Evolutionary conservation across 2,329 filamentous ascomycete species (phyloP), one percentile per base, ranked within the genome.

Genomic region (Colletotrichum chlorophyti): DNA sequence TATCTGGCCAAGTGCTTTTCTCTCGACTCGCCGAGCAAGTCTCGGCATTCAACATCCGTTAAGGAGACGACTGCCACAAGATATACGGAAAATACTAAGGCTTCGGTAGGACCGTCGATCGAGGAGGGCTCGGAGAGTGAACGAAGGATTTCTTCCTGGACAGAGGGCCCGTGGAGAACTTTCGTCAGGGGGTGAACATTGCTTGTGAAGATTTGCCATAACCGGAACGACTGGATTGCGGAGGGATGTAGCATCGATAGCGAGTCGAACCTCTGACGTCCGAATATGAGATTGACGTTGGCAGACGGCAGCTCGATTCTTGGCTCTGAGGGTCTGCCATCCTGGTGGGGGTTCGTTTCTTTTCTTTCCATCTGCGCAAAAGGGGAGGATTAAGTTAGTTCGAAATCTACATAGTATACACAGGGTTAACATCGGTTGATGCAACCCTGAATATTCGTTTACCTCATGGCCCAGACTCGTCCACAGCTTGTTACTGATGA

Each of bases 141-240:
- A 11, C n/a, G 8, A 0, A 58, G 32, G 2, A 52, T 29, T 11
- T 52, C 38, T n/a, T 58, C 57, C 66, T 91, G 86, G 2, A 91
- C 71, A 0, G 86, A 86, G 0, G 90, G 90, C 2, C 88, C 82
- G 67, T 93, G 90, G 29, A 91, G 84, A 38, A 85, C 74, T 68
- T 92, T 93, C 63, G 86, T 84, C 38, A 91, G 70, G 0, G 90
- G 89, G 64, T 93, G 89, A 50, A 93, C 85, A 59, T 91, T 87
- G 43, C 91, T 85, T 5, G 92, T 75, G 62, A 88, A 93, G 7
- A 85, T 76, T 68, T 91, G 88, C 90, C 90, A 93, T 5, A 93
- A 78, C 47, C 81, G 81, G 65, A 91, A 57, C 3, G 53, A 52
- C 27, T 57, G 53, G 2, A 57, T 24, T 8, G 53, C 47, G 4